Conservation (phyloP, 352 stramenopile species). For the Globisporangium alternatum region DNA sequence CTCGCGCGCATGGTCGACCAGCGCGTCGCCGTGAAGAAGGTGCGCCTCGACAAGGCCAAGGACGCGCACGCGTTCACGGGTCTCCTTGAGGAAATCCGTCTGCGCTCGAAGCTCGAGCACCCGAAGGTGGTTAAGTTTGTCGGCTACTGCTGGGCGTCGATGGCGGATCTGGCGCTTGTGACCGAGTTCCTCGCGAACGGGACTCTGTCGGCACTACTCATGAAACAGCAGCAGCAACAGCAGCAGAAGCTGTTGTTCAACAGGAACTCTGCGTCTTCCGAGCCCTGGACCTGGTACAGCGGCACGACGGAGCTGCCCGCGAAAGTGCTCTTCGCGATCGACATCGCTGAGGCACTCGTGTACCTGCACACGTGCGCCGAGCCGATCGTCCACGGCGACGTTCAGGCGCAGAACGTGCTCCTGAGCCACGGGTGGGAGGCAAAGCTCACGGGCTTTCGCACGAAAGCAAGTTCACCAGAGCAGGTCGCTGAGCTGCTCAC, state of each 20-base stretch:
- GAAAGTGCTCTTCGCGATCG: constrained; percentile 11
- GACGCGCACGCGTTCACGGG: constrained; percentile 18
- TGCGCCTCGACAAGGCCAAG: constrained; percentile 23
- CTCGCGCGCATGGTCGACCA: constrained; percentile 14
- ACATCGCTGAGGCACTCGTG: constrained; percentile 38
- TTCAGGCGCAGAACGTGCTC: constrained; percentile 19
- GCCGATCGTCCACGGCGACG: constrained; percentile 15
- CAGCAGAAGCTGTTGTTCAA: constrained; percentile 22
- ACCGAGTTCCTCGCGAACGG: constrained; percentile 25
- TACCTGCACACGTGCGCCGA: constrained; percentile 30
- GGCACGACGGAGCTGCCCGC: constrained; percentile 2
- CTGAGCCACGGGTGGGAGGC: constrained; percentile 17
- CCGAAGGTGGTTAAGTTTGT: constrained; percentile 23
- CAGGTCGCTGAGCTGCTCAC: constrained; percentile 16
- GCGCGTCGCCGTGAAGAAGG: constrained; percentile 20
- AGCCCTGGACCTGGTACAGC: constrained; percentile 6
- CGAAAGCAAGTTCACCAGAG: neutral
- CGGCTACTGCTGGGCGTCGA: constrained; percentile 23
- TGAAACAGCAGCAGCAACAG: constrained; percentile 12
- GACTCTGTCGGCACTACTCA: constrained; percentile 17
- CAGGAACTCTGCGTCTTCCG: neutral
- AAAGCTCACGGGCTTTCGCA: constrained; percentile 17
- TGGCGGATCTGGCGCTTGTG: constrained; percentile 24
- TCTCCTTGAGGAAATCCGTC: constrained; percentile 19
- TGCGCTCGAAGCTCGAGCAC: constrained; percentile 23